Base-by-base conservation (phyloP, 352 stramenopile species). In the Globisporangium perplexum region DNA sequence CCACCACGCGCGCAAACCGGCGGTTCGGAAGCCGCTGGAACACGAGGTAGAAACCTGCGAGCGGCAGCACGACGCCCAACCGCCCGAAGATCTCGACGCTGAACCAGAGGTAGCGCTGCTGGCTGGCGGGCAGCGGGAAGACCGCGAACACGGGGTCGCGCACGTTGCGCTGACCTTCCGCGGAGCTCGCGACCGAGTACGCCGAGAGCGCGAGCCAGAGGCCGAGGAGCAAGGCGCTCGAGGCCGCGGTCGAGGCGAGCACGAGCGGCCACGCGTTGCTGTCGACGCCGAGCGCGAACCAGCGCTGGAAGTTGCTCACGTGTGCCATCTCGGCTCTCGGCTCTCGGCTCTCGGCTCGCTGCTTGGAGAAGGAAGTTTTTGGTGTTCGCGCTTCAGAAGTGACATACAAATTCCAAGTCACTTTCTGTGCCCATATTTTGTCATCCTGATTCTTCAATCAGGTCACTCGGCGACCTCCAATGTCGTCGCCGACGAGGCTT, bases 221-320 rank as follows among this genome's bases (percentile, higher is more conserved):
- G n/a, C 35, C 42, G 30, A 48, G 12, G 26, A 59, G 36, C 18
- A 23, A 3, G 23, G 24, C 23, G 17, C 31, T 17, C 24, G 53
- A 26, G 15, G 17, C 3, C 2, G 53, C 15, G 53, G 10, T 53
- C 24, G 44, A 36, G 28, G 53, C 23, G 23, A 59, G 36, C 35
- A 53, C 35, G 24, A 59, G 53, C 4, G 33, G 24, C 45, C 23
- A 53, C 23, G 53, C 33, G 18, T 58, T 53, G 15, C 15, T 42
- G 24, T 53, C 45, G 44, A 52, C 35, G 23, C 44, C 44, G 15
- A 41, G 17, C 18, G 26, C 35, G 31, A 59, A 33, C 53, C 44
- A 48, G 45, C 26, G 53, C 45, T 50, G n/a, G 24, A 53, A 42
- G 53, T 53, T 53, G 35, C 26, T 42, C 4, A 14, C 6, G 23